Percentiles rank a stretch among this genome's conserved stretches.
Evolutionary conservation across 1,139 yeast genomes (phyloP).

Genomic region (Trichomonascaceae sp.): DNA sequence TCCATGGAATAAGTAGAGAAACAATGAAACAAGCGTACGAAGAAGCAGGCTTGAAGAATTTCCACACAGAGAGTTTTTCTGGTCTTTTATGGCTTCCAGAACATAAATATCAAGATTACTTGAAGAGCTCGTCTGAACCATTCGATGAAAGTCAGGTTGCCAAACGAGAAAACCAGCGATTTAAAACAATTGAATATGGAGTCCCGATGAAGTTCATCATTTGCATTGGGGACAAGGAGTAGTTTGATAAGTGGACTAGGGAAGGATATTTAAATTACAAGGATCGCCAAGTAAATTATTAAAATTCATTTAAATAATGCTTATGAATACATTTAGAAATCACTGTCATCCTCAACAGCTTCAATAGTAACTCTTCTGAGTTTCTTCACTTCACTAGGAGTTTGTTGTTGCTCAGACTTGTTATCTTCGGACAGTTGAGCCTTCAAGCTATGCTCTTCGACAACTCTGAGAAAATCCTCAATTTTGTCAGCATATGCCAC

Average conservation of each 20-base stretch:
- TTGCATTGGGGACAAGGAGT: not conserved
- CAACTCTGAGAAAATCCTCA: constrained; percentile 20
- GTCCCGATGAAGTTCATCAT: constrained; percentile 3
- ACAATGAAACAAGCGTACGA: constrained; percentile 15
- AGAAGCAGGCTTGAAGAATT: constrained; percentile 19
- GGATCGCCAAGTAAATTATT: too few relatives aligned
- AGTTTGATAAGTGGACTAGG: too few relatives aligned
- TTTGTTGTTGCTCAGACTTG: constrained; percentile 1
- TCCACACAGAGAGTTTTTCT: constrained; percentile 15
- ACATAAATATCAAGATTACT: constrained; percentile 11
- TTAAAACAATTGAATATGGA: not conserved
- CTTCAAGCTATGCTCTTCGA: constrained; percentile 17
- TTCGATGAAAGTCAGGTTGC: not conserved
- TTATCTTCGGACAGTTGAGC: constrained; percentile 15
- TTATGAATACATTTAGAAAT: constrained; percentile 5
- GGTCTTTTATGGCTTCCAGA: constrained; percentile 23
- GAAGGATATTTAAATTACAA: too few relatives aligned
- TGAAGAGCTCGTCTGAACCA: not conserved
- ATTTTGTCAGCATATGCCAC: constrained; percentile 23
- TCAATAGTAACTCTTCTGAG: constrained; percentile 22
- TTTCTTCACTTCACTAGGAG: constrained; percentile 3
- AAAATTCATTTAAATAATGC: not conserved
- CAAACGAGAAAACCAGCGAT: not conserved
- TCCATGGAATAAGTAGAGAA: constrained; percentile 17
- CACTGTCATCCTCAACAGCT: constrained; percentile 23